Evolutionary conservation across 495 filamentous ascomycete genomes (phyloP), one percentile per base, ranked within the genome.

Genomic region (Neurospora sp.): DNA sequence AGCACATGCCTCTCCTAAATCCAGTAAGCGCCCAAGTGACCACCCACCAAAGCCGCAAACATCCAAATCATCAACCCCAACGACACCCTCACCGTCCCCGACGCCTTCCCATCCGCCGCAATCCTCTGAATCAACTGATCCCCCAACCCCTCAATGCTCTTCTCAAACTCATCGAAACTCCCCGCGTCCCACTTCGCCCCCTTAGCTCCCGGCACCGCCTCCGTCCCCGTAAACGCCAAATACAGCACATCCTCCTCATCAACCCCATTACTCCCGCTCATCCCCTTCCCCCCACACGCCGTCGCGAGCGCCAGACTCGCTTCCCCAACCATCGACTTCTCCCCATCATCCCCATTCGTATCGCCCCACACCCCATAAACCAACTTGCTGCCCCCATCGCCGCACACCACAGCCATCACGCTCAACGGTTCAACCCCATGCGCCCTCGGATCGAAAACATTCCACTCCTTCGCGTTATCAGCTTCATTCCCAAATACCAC

Each of bases 341-440:
- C 69, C 6, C 82, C 83, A 66, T 66, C 81, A 31, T 79, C 85
- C 10, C 87, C 90, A 68, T 91, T 92, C 9, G 84, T 87, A 75
- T 92, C 90, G 3, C 89, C 90, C 90, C 88, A 91, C 46, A 92
- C 79, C 10, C 88, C 89, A 71, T 90, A 91, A 38, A 89, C 79
- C 83, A 90, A 81, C 76, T 89, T 73, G 70, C 88, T 75, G n/a
- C 80, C 80, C 0, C 53, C 53, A 6, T 80, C 81, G 70, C 90
- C 81, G 70, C 90, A 92, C 5, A 91, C 86, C 27, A 92, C 89
- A 0, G 88, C 89, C 79, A 91, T 87, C 3, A 91, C 78, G 73
- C 88, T 89, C 72, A 91, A 75, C 10, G 88, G 89, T 74, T 88
- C 72, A 74, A 91, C 83, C 0, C 86, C 87, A 68, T 84, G 75